Conservation (phyloP, 2,329 filamentous ascomycete genomes). For the Pyrenophora graminea region DNA sequence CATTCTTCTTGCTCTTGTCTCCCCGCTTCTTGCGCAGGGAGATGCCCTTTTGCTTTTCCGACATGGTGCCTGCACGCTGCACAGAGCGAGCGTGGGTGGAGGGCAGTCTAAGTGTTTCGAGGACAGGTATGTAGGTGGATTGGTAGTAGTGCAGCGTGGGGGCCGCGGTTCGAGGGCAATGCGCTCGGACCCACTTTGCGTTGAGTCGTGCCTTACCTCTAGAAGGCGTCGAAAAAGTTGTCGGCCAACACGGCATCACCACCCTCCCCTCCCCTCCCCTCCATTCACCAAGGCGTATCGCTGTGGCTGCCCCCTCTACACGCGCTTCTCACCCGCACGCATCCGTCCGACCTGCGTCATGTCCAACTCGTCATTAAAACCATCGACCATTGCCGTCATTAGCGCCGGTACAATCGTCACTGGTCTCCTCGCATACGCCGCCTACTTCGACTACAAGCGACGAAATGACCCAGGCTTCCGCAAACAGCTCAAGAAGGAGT, state of each 20-base stretch:
- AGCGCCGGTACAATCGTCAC: conserved; percentile 63
- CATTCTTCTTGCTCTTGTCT: conserved; percentile 60
- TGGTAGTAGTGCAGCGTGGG: background rate
- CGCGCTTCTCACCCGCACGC: conserved; percentile 6
- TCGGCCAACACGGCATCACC: conserved; percentile 17
- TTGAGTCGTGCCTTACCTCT: conserved; percentile 28
- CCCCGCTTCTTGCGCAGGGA: conserved; percentile 67
- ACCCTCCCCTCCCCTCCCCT: conserved; percentile 11
- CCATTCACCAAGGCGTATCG: conserved; percentile 9
- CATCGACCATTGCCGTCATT: conserved; percentile 60
- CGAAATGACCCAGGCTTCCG: conserved; percentile 67
- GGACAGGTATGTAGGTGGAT: conserved; percentile 7
- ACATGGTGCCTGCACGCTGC: conserved; percentile 45
- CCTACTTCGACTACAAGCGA: conserved; percentile 69
- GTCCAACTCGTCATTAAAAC: conserved; percentile 30
- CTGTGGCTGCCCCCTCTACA: conserved; percentile 1
- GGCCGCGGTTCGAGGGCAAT: conserved; percentile 15
- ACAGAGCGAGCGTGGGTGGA: background rate
- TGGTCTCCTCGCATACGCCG: conserved; percentile 65
- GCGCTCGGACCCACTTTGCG: conserved; percentile 31
- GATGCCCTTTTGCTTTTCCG: conserved; percentile 59
- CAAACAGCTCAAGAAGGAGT: conserved; percentile 70
- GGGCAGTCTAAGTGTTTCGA: background rate
- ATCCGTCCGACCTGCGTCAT: conserved; percentile 8
- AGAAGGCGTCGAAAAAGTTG: conserved; percentile 13